Base-by-base conservation (phyloP, 108 stramenopile genomes). In the Discostella pseudostelligera region DNA sequence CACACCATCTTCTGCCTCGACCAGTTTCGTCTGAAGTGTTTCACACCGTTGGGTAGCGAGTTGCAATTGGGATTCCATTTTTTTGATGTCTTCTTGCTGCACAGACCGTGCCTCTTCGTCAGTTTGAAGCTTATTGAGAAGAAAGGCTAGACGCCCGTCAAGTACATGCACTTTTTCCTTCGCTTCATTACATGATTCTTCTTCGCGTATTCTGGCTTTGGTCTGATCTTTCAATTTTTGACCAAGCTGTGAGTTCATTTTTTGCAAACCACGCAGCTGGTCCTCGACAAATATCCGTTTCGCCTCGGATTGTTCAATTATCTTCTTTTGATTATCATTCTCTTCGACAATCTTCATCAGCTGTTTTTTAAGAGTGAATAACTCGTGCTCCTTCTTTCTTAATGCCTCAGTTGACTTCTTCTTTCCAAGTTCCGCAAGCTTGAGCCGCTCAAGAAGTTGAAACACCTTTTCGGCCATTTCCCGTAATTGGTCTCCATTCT, bases 401-500 rank as follows among this genome's bases (percentile, higher is more conserved):
- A 92, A 56, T 47, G 84, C 88, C 58, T 94, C 90, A 68, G 85
- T 83, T 14, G 87, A 81, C 73, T 87, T 89, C 51, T 82, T 90
- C 50, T 92, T 94, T 13, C 88, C 88, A 4, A 92, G 76, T 54
- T 94, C 92, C 10, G 90, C 85, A 10, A 92, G 83, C 75, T 90
- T 92, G 3, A 94, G 81, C 12, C 93, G 58, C 74, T 94, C 93
- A 39, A 92, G 70, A 14, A 92, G 68, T 72, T 92, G 87, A 62
- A 94, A 94, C 9, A 94, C 90, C 66, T 89, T 92, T 54, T 94
- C 89, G 32, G 93, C 88, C 88, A 89, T 92, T 59, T 94, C 88
- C 6, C 89, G 80, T 12, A 94, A 70, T 56, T 92, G 85, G 48
- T 92, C 89, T 16, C 84, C 87, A 37, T 70, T 81, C 49, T 89